Evolutionary conservation across 2,329 filamentous ascomycete genomes (phyloP).

Genomic region (Colletotrichum karsti): DNA sequence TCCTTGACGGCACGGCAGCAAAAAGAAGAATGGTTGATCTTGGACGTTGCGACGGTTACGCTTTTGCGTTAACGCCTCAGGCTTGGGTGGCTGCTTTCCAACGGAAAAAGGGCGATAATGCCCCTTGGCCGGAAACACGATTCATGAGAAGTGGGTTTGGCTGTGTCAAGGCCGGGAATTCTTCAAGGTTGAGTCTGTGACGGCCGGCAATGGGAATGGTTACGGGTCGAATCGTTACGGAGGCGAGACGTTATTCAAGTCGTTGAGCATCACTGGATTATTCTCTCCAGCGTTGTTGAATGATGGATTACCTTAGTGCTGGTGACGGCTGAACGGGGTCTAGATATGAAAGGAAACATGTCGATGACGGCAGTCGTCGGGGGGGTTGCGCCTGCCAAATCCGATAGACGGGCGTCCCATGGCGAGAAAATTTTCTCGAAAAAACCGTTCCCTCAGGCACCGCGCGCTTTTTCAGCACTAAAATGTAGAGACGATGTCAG

Average conservation of each 20-base stretch:
- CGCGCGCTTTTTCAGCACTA: too few relatives aligned
- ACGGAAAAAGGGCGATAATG: neutral
- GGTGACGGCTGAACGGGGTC: neutral
- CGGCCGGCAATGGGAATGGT: conserved; percentile 4
- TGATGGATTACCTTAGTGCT: neutral
- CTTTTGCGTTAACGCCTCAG: neutral
- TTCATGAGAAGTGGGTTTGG: conserved; percentile 28
- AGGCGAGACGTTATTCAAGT: neutral
- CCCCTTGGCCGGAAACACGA: conserved; percentile 23
- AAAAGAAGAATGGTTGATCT: neutral
- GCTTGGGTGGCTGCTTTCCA: neutral
- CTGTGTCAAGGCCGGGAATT: conserved; percentile 14
- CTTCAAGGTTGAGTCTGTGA: conserved; percentile 15
- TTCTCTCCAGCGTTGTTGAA: neutral
- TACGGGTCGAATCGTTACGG: neutral
- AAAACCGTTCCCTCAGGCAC: conserved; percentile 21
- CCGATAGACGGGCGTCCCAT: neutral
- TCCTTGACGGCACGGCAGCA: neutral
- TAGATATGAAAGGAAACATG: neutral
- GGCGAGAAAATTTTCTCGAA: conserved; percentile 16
- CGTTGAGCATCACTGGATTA: neutral
- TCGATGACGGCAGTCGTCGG: neutral
- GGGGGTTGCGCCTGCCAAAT: neutral
- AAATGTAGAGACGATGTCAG: conserved; percentile 9
- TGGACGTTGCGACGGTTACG: neutral